A percentile compares a stretch with the other conserved stretches of the same genome.
These are phyloP conservation scores for Trichosporon faecale DNA, from an alignment of 1,284 basidiomycete genomes.

Conservation along the genomic window DNA sequence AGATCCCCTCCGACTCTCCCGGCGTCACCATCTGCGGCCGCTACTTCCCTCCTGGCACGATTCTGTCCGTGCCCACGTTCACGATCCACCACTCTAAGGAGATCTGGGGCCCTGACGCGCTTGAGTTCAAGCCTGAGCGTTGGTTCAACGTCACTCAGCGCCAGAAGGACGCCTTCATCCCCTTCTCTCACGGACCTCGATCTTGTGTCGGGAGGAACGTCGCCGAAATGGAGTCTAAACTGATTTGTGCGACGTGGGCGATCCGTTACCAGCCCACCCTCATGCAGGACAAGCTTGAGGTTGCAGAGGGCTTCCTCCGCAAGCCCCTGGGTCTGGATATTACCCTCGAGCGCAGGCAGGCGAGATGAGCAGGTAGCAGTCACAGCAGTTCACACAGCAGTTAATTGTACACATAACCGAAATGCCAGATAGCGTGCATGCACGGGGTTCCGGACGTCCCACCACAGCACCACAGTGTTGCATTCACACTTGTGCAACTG, in stretches of 20 bases:
- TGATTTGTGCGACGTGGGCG: conserved; percentile 24
- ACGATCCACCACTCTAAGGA: conserved; percentile 57
- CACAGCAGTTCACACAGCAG: too few relatives aligned
- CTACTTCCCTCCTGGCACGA: conserved; percentile 25
- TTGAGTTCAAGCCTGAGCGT: conserved; percentile 32
- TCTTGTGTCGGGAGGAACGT: conserved; percentile 37
- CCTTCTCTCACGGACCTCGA: conserved; percentile 35
- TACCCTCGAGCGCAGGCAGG: conserved; percentile 12
- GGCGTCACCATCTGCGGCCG: conserved; percentile 24
- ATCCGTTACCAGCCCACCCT: conserved; percentile 23
- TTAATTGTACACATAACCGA: too few relatives aligned
- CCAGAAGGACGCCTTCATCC: conserved; percentile 30
- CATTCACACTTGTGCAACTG: too few relatives aligned
- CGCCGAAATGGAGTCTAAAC: conserved; percentile 27
- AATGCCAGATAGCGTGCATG: too few relatives aligned
- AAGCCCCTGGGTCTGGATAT: conserved; percentile 23
- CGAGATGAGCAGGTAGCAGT: too few relatives aligned
- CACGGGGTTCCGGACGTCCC: too few relatives aligned
- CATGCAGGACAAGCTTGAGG: conserved; percentile 19
- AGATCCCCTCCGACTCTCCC: conserved; percentile 56
- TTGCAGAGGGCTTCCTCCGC: conserved; percentile 24
- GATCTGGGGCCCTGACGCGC: conserved; percentile 61
- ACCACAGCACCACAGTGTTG: too few relatives aligned
- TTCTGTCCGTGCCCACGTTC: conserved; percentile 28
- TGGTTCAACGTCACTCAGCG: conserved; percentile 19